Percentiles rank a stretch among this genome's conserved stretches.
These are phyloP conservation scores for Stellera chamaejasme DNA, from an alignment of 345 rosid genomes.

Conservation along the genomic window DNA sequence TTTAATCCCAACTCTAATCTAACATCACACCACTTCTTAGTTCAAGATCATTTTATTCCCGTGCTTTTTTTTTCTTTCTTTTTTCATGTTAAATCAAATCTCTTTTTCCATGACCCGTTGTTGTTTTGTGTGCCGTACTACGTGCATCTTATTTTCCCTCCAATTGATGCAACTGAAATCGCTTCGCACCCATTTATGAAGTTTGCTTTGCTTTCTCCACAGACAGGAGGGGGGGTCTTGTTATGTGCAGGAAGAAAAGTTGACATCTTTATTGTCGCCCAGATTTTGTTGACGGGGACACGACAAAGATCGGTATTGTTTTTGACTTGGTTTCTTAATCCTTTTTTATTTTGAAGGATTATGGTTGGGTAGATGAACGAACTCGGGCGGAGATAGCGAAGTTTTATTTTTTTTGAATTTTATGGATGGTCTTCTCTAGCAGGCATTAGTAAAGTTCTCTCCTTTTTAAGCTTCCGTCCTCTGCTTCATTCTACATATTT, in stretches of 20 bases:
- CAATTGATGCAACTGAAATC: constrained; percentile 8
- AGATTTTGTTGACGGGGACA: constrained; percentile 24
- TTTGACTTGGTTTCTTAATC: constrained; percentile 8
- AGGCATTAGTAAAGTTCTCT: not conserved
- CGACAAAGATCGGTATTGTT: constrained; percentile 16
- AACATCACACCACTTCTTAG: too few species aligned
- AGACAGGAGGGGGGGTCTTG: not conserved
- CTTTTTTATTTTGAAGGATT: constrained; percentile 10
- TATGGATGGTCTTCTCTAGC: constrained; percentile 6
- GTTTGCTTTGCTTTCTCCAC: too few species aligned
- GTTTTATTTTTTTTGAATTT: constrained; percentile 7
- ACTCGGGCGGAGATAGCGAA: constrained; percentile 39
- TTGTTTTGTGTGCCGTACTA: too few species aligned
- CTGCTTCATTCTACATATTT: not conserved
- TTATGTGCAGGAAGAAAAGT: not conserved
- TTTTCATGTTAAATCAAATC: too few species aligned
- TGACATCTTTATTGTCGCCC: not conserved
- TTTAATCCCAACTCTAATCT: not conserved
- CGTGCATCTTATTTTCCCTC: constrained; percentile 6
- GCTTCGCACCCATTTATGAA: not conserved
- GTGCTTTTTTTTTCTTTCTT: not conserved
- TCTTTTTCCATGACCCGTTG: too few species aligned
- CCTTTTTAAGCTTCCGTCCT: not conserved
- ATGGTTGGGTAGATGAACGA: constrained; percentile 51
- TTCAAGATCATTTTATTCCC: not conserved